phyloP scores from a whole-genome alignment of 176 grass and related monocot genomes.

The Zizania latifolia region DNA sequence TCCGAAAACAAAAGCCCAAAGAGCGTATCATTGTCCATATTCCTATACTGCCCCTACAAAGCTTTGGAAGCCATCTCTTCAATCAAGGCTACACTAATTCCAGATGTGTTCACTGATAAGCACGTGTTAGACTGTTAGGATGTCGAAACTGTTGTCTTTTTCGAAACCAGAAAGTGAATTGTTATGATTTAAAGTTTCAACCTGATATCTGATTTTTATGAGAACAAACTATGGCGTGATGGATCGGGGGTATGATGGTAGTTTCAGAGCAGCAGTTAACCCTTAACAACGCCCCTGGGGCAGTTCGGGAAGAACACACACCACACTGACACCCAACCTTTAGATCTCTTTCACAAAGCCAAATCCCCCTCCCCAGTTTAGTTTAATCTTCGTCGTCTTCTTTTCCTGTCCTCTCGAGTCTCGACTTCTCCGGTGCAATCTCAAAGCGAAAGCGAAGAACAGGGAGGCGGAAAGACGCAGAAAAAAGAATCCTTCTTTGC shows the following conservation, averaged over 20 bases:
- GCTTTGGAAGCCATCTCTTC: no score
- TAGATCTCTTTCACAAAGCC: conserved; percentile 11
- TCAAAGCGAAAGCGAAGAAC: not conserved
- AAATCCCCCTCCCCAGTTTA: conserved; percentile 23
- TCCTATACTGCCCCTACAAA: not conserved
- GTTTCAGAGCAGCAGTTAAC: no score
- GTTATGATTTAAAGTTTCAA: no score
- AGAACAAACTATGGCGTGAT: no score
- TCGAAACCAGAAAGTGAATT: no score
- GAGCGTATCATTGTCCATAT: not conserved
- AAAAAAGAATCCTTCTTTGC: not conserved
- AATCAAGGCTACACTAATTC: no score
- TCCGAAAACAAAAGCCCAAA: not conserved
- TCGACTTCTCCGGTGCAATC: not conserved
- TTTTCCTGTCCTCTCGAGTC: not conserved
- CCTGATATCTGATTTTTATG: no score
- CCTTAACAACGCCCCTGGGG: not conserved
- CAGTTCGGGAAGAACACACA: conserved; percentile 20
- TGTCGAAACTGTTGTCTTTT: no score
- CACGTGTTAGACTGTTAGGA: no score
- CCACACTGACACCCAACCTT: not conserved
- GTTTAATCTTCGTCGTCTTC: not conserved
- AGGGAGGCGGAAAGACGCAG: not conserved
- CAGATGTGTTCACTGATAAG: no score
- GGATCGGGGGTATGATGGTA: no score